Conservation (phyloP, 208 protist genomes). For the Trypanosoma cruzi region DNA sequence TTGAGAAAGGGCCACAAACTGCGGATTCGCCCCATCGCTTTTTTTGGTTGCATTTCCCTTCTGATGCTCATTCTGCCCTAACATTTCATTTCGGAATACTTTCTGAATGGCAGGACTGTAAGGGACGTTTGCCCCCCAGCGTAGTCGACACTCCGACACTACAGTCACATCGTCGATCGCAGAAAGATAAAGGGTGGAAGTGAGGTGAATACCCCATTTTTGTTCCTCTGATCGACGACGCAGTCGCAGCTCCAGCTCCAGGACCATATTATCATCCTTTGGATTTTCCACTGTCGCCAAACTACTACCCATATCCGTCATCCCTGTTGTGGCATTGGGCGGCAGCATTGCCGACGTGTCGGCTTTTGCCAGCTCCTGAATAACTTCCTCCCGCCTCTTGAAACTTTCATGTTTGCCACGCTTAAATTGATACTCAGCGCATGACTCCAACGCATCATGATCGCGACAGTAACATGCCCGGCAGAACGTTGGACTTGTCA, state of each 20-base stretch:
- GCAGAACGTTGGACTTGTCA: slow-evolving; percentile 73
- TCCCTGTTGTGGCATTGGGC: not conserved
- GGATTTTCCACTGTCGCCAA: not conserved
- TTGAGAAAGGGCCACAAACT: slow-evolving; percentile 12
- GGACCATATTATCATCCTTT: not conserved
- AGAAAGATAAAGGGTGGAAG: slow-evolving; percentile 45
- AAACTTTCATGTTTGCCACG: slow-evolving; percentile 12
- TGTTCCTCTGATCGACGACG: slow-evolving; percentile 47
- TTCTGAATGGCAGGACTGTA: not conserved
- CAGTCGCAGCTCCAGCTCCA: slow-evolving; percentile 47
- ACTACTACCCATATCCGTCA: not conserved
- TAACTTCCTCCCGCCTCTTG: slow-evolving; percentile 22
- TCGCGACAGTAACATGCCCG: slow-evolving; percentile 68
- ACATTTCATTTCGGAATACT: not conserved
- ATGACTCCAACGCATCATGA: slow-evolving; percentile 67
- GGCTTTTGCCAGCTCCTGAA: slow-evolving; percentile 22
- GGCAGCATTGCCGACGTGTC: slow-evolving; percentile 4
- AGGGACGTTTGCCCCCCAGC: not conserved
- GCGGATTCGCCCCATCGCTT: not conserved
- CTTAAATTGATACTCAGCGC: slow-evolving; percentile 84
- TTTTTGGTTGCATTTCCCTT: not conserved
- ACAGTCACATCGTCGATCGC: slow-evolving; percentile 48
- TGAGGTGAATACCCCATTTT: slow-evolving; percentile 75
- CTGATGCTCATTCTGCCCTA: not conserved
- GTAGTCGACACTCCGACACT: slow-evolving; percentile 16